Conservation (phyloP, 805 yeast species). For the Cyberlindnera maclurae region DNA sequence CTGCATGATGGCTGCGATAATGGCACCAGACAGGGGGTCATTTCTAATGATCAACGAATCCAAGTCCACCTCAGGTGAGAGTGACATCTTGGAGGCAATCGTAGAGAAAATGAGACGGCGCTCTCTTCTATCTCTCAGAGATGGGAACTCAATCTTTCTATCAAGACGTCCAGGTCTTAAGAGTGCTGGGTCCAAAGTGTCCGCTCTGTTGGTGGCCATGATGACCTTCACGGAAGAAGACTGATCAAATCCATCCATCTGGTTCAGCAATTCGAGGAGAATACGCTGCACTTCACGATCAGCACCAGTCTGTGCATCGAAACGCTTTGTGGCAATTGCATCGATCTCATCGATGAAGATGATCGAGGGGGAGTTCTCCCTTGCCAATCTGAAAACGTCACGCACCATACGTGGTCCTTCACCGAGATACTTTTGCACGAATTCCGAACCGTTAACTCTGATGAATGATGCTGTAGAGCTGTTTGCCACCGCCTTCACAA, state of each 20-base stretch:
- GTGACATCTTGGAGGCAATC: constrained; percentile 93
- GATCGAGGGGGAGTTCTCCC: constrained; percentile 95
- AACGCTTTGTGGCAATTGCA: constrained; percentile 98
- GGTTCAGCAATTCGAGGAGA: constrained; percentile 88
- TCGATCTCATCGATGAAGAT: constrained; percentile 98
- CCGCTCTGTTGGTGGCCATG: constrained; percentile 99
- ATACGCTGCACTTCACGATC: constrained; percentile 99
- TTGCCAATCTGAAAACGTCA: constrained; percentile 93
- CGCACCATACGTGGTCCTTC: constrained; percentile 99
- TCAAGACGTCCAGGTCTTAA: constrained; percentile 98
- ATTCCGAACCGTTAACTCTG: constrained; percentile 96
- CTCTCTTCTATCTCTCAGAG: constrained; percentile 93
- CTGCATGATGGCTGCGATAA: constrained; percentile 99
- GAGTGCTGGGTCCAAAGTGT: constrained; percentile 95
- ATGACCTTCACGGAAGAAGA: constrained; percentile 91
- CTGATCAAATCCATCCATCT: constrained; percentile 99
- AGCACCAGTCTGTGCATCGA: constrained; percentile 99
- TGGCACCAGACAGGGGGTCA: constrained; percentile 95
- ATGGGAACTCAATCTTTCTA: constrained; percentile 96
- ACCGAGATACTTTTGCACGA: constrained; percentile 95
- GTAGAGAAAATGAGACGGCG: constrained; percentile 94
- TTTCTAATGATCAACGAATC: constrained; percentile 92
- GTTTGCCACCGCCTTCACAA: constrained; percentile 98
- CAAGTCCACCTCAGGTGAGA: constrained; percentile 95
- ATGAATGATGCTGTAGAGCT: constrained; percentile 93